These are phyloP conservation scores for Platismatia glauca DNA, from an alignment of 495 filamentous ascomycete species.

Conservation along the genomic window DNA sequence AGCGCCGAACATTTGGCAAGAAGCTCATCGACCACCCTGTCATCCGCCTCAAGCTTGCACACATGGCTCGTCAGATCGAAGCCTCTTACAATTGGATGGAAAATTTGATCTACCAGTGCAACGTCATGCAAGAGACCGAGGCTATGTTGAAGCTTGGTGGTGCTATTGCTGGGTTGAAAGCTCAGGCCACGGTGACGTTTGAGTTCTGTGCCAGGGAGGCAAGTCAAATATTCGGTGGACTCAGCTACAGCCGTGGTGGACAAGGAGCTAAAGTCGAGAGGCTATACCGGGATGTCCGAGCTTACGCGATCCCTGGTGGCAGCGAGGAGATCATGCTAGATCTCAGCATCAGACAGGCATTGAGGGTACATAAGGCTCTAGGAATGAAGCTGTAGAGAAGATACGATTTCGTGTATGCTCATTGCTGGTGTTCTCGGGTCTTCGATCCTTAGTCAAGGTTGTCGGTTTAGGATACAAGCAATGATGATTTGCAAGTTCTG, in stretches of 20 bases:
- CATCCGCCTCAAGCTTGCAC: slow-evolving; percentile 92
- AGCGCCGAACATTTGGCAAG: slow-evolving; percentile 92
- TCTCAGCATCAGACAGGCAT: slow-evolving; percentile 84
- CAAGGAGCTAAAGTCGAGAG: slow-evolving; percentile 95
- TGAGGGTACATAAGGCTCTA: slow-evolving; percentile 81
- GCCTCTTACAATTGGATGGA: slow-evolving; percentile 96
- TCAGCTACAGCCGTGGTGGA: slow-evolving; percentile 87
- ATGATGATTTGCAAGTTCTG: neutral
- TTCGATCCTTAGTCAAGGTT: neutral
- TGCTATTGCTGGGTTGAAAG: slow-evolving; percentile 89
- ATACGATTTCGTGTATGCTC: neutral
- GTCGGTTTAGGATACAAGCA: neutral
- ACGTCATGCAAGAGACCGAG: slow-evolving; percentile 86
- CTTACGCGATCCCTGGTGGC: slow-evolving; percentile 94
- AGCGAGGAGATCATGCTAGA: slow-evolving; percentile 99
- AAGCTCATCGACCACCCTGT: slow-evolving; percentile 92
- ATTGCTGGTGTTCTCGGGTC: neutral
- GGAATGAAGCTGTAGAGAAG: slow-evolving; percentile 83
- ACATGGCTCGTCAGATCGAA: slow-evolving; percentile 98
- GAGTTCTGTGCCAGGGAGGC: slow-evolving; percentile 97
- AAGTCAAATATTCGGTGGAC: slow-evolving; percentile 91
- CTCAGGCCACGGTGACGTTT: slow-evolving; percentile 83
- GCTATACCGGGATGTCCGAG: slow-evolving; percentile 91
- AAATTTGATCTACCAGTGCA: slow-evolving; percentile 86
- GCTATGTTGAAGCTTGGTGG: slow-evolving; percentile 94